phyloP scores from a whole-genome alignment of 129 eudicot genomes.

The Sambucus nigra region DNA sequence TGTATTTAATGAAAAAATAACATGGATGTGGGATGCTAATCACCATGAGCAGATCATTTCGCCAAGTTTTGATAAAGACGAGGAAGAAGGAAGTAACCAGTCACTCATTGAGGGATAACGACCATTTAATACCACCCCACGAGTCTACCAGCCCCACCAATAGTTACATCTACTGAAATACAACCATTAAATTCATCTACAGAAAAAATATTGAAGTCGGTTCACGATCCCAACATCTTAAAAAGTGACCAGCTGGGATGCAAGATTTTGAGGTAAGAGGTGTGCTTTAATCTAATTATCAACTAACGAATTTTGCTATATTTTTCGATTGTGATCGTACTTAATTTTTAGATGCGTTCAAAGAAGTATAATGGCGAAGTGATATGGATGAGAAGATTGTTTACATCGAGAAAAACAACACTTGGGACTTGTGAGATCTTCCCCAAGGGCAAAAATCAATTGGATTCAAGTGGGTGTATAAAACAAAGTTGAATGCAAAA shows the following conservation, averaged over 20 bases:
- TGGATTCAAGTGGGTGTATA: neutral
- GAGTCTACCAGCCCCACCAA: neutral
- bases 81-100: neutral
- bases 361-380: neutral
- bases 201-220: neutral
- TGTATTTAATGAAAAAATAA: too few species aligned
- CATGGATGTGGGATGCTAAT: too few species aligned
- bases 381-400: too few species aligned
- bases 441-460: neutral
- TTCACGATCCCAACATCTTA: neutral
- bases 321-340: neutral
- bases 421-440: neutral
- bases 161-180: too few species aligned
- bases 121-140: neutral
- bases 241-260: neutral
- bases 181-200: neutral
- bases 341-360: neutral
- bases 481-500: neutral
- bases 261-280: neutral
- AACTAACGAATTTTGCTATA: neutral
- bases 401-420: too few species aligned
- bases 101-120: neutral
- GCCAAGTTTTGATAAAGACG: neutral
- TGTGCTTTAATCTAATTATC: neutral
- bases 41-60: too few species aligned